Conservation (phyloP, 768 basidiomycete genomes). For the Lactarius tabidus region DNA sequence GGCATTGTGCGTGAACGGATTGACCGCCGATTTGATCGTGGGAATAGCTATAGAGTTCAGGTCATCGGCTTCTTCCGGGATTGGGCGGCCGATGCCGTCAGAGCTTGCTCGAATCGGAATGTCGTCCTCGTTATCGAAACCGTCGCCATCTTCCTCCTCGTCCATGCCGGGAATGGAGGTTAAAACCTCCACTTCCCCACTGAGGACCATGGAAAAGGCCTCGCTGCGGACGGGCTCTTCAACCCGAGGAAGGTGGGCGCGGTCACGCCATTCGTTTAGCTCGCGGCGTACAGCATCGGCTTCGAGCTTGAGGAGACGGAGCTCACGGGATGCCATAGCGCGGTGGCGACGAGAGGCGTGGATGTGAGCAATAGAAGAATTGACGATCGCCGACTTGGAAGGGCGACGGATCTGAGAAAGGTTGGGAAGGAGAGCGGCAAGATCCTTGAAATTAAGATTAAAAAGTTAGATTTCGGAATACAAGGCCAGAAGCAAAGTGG, state of each 20-base stretch:
- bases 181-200: constrained; percentile 67
- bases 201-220: constrained; percentile 65
- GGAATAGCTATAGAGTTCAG: constrained; percentile 31
- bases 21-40: constrained; percentile 35
- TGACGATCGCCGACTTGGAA: constrained; percentile 95
- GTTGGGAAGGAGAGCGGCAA: constrained; percentile 88
- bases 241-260: constrained; percentile 62
- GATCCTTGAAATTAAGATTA: constrained; percentile 50
- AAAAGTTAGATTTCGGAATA: constrained; percentile 2
- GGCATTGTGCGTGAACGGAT: constrained; percentile 38
- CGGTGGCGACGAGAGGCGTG: constrained; percentile 80
- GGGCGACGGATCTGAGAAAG: constrained; percentile 89
- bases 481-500: constrained; percentile 15
- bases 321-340: constrained; percentile 73
- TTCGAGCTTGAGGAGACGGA: constrained; percentile 75
- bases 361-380: constrained; percentile 88
- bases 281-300: constrained; percentile 84
- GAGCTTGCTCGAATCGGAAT: constrained; percentile 26
- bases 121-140: constrained; percentile 41
- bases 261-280: constrained; percentile 89
- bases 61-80: constrained; percentile 27
- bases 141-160: constrained; percentile 53
- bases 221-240: constrained; percentile 73
- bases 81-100: constrained; percentile 25
- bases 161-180: constrained; percentile 44